Percentiles rank a stretch among this genome's conserved stretches.
These are phyloP conservation scores for Pestalotiopsis sp. DNA, from an alignment of 2,329 filamentous ascomycete genomes.

Conservation along the genomic window DNA sequence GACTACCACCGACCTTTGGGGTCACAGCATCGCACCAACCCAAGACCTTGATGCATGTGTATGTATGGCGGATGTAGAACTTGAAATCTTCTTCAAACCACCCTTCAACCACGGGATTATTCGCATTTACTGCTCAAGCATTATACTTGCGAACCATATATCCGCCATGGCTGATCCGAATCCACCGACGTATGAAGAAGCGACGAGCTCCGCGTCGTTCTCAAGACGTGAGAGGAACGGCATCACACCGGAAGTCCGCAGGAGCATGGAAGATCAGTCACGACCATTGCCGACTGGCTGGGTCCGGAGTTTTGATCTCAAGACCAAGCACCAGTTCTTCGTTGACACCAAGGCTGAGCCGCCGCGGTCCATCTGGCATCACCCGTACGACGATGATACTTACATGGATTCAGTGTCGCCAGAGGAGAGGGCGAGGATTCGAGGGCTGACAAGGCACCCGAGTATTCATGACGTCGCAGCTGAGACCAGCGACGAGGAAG, in stretches of 20 bases:
- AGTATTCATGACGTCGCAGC: constrained; percentile 41
- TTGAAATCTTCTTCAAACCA: too few species aligned
- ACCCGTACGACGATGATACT: constrained; percentile 61
- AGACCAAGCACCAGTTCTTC: constrained; percentile 61
- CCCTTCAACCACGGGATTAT: background rate
- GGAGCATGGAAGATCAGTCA: constrained; percentile 64
- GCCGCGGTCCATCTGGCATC: constrained; percentile 61
- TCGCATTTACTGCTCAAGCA: background rate
- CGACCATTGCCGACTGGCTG: constrained; percentile 57
- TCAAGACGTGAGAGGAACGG: constrained; percentile 44
- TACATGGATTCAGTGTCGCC: constrained; percentile 50
- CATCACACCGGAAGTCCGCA: constrained; percentile 51
- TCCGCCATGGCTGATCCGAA: background rate
- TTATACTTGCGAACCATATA: background rate
- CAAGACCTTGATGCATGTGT: too few species aligned
- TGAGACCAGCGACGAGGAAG: constrained; percentile 48
- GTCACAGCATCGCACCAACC: too few species aligned
- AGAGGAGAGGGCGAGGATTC: constrained; percentile 50
- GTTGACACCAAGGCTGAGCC: constrained; percentile 58
- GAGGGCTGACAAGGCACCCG: constrained; percentile 32
- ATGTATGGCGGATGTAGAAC: too few species aligned
- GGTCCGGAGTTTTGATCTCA: constrained; percentile 56
- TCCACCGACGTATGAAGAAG: constrained; percentile 37
- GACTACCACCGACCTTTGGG: background rate
- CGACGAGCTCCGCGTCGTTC: constrained; percentile 25